Conservation (phyloP, 441 rosid genomes). For the Jatropha podagrica region DNA sequence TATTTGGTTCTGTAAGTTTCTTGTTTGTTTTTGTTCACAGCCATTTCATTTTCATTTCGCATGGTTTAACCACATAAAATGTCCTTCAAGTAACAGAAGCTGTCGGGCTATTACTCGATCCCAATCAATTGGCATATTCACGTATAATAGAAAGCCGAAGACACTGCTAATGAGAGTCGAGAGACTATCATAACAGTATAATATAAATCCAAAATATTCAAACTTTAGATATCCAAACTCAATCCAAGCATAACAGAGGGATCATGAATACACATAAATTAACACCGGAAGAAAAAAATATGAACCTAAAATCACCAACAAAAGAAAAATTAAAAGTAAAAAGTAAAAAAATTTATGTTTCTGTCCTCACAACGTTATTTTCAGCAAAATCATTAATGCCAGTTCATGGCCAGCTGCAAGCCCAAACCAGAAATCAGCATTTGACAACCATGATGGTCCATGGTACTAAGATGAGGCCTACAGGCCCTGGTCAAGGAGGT, state of each 20-base stretch:
- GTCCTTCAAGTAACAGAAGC: too few species aligned
- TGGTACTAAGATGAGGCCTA: slow-evolving; percentile 23
- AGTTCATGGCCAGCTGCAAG: slow-evolving; percentile 24
- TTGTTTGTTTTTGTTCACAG: too few species aligned
- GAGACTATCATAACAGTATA: neutral
- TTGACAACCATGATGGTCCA: neutral
- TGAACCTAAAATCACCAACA: slow-evolving; percentile 4
- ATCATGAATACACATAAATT: slow-evolving; percentile 19
- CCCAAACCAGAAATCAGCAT: slow-evolving; percentile 22
- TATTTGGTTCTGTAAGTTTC: too few species aligned
- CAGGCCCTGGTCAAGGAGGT: slow-evolving; percentile 71
- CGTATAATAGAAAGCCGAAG: neutral
- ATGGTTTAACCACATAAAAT: too few species aligned
- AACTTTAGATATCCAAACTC: slow-evolving; percentile 18
- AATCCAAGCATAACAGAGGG: slow-evolving; percentile 8
- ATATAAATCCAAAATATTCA: slow-evolving; percentile 14
- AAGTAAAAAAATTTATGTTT: neutral
- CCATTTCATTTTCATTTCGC: too few species aligned
- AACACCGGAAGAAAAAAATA: neutral
- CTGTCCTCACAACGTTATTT: slow-evolving; percentile 27
- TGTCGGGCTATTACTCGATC: too few species aligned
- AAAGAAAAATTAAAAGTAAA: neutral
- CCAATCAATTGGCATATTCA: too few species aligned
- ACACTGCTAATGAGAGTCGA: neutral
- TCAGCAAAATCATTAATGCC: slow-evolving; percentile 25